Evolutionary conservation across 768 basidiomycete genomes (phyloP), one percentile per base, ranked within the genome.

Genomic region (Podaxis sp.): DNA sequence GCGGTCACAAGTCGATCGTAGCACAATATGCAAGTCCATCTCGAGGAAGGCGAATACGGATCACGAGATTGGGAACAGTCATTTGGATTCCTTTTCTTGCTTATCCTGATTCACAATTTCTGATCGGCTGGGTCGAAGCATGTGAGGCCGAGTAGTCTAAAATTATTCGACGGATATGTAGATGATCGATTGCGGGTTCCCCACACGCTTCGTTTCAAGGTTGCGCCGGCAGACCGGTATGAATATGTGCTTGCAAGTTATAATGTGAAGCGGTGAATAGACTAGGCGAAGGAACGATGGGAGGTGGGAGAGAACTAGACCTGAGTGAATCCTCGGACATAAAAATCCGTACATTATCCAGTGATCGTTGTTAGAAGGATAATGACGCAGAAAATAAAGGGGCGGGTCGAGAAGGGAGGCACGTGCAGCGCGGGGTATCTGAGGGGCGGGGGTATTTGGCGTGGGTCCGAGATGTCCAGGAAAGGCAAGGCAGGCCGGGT

Each of bases 391-490:
- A 23, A 23, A 48, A 23, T 48, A 25, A 23, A 48, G 47, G 23
- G 47, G 47, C 23, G 23, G 47, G 23, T 11, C 9, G 13, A 48
- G 47, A 23, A 13, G 21, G 47, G 21, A 10, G 25, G 47, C 59
- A 60, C 59, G 59, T 60, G 59, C 59, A 32, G 25, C 50, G 59
- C 51, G 59, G 59, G 59, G 59, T 60, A 53, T 60, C 42, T 46
- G 59, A 60, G 59, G 59, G 59, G 59, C 59, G 51, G 51, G 57
- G 28, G 47, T 48, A 18, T 35, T 57, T 57, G 56, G 44, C 46
- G 57, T 50, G 57, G 46, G 57, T 48, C 57, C 47, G 46, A 32
- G 42, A 13, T 5, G 42, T 1, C 44, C 55, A n/a, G 44, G 47
- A 47, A 18, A 11, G 44, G 55, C 23, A 46, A 23, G 2, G 13